Evolutionary conservation across 1,284 basidiomycete species (phyloP), one percentile per base, ranked within the genome.

Genomic region (Austroboletus novae-zelandiae): DNA sequence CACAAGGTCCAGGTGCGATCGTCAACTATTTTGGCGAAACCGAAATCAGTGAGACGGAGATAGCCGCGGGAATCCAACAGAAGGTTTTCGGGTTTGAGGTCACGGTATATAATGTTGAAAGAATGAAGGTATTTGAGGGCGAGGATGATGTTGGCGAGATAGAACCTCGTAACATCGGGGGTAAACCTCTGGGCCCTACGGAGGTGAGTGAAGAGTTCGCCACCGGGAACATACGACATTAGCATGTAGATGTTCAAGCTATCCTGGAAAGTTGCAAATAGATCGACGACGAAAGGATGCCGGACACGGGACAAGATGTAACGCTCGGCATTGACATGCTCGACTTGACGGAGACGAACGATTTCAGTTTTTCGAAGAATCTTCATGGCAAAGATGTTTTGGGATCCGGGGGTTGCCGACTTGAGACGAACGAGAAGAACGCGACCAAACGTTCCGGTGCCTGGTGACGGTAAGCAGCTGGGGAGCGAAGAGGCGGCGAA

Each of bases 1-100:
- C 97, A 99, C 18, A 99, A 78, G 8, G 97, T 99, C 96, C 96
- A 99, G 2, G 97, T 99, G 71, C 96, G 94, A 71, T 98, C 96
- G 51, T 96, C 95, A 4, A 98, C 96, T 57, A 96, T 90, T 72
- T 99, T 99, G 29, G 97, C 94, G 65, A 99, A 99, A 3, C 96
- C 96, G 70, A 99, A 99, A 71, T 99, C 97, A 32, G 95, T 98
- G 49, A 99, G 85, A 53, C 95, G 94, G 61, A 99, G 84, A 69
- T 99, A 98, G 1, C 96, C 96, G 50, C 95, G 91, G 3, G 94
- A 91, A 58, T 94, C 93, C 43, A 99, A 79, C 31, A 99, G 83
- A 46, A 99, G 84, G 68, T 99, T 99, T 71, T 98, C 96, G 9
- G 96, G 96, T 71, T 99, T 99, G 53, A 99, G 81, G 72, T 99